A percentile compares a stretch with the other conserved stretches of the same genome.
phyloP scores from a whole-genome alignment of 225 moss, liverwort and hornwort genomes.

The Pseudisothecium myosuroides region DNA sequence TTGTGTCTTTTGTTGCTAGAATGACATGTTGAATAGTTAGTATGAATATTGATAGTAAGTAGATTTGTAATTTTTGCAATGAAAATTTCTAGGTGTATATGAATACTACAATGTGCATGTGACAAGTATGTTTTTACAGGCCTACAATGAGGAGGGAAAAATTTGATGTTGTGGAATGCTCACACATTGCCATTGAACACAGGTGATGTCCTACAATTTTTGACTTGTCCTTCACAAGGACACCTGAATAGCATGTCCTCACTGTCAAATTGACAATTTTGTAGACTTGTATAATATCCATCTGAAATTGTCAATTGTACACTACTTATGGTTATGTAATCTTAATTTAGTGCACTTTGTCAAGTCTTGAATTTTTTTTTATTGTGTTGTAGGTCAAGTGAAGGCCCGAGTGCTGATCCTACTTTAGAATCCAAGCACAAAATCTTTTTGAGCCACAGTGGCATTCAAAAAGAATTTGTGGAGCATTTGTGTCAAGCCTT shows the following conservation, averaged over 20 bases:
- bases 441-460: not conserved
- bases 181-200: rapidly evolving
- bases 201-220: not conserved
- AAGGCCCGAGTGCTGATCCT: not conserved
- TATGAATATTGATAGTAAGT: no score
- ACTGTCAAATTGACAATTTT: not conserved
- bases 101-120: not conserved
- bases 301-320: not conserved
- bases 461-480: not conserved
- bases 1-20: no score
- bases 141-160: not conserved
- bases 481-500: not conserved
- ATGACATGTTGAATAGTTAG: no score
- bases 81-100: no score
- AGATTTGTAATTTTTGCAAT: no score
- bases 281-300: not conserved
- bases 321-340: not conserved
- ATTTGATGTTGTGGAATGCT: not conserved
- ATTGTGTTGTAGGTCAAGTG: not conserved
- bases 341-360: not conserved
- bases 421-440: not conserved
- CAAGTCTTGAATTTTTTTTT: not conserved
- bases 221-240: not conserved
- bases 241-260: rapidly evolving
- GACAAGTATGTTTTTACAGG: not conserved